phyloP scores from a whole-genome alignment of 73 alveolate species.

The Tetrahymena malaccensis region DNA sequence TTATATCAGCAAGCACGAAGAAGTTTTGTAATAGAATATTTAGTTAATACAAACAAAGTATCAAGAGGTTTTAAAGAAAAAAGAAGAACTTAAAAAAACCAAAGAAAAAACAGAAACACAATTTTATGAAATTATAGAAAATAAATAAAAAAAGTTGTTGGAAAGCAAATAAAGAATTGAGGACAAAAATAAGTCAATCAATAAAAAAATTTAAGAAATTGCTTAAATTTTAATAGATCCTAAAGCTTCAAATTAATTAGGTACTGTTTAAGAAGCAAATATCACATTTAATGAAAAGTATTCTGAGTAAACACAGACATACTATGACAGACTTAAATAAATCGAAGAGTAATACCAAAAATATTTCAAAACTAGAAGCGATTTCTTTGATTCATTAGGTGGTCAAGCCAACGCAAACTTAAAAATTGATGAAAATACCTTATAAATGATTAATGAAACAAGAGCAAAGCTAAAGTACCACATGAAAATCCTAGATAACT shows the following conservation, averaged over 20 bases:
- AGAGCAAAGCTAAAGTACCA: not conserved
- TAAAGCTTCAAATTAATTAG: not conserved
- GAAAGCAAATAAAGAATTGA: not conserved
- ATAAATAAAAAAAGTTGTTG: not conserved
- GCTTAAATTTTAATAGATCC: not conserved
- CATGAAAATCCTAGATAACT: not conserved
- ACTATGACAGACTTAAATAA: not conserved
- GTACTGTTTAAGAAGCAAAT: not conserved
- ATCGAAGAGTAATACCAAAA: not conserved
- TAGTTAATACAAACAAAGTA: not conserved
- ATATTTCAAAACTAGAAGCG: not conserved
- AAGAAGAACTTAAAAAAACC: not conserved
- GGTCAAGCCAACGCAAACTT: not conserved
- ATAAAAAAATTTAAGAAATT: not conserved
- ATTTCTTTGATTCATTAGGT: not conserved
- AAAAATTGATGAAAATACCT: not conserved
- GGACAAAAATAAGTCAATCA: not conserved
- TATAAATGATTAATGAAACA: not conserved
- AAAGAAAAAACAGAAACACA: not conserved
- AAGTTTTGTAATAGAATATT: not conserved
- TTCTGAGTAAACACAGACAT: not conserved
- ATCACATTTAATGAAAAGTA: not conserved
- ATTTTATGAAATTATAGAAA: not conserved
- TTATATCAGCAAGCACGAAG: not conserved
- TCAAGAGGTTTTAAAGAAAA: not conserved